A percentile compares a stretch with the other conserved stretches of the same genome.
These are phyloP conservation scores for Syncephalastrum contaminatum DNA, from an alignment of 371 early-diverging fungal genomes.

Conservation along the genomic window DNA sequence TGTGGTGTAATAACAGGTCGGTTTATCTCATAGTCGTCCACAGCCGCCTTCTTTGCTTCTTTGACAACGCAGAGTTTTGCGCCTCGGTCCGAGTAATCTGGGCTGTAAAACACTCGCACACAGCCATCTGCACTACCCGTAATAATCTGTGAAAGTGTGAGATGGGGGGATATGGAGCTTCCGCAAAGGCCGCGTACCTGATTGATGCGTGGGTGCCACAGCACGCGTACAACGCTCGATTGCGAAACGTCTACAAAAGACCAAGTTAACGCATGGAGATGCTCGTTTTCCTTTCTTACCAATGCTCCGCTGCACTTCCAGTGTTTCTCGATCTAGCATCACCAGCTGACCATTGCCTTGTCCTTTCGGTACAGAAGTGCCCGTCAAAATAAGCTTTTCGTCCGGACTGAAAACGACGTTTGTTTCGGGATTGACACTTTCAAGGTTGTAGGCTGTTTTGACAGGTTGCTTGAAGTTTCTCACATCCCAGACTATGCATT, in stretches of 20 bases:
- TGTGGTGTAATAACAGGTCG: slow-evolving; percentile 86
- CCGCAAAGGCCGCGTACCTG: slow-evolving; percentile 53
- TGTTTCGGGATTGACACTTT: slow-evolving; percentile 75
- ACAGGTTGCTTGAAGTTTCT: slow-evolving; percentile 73
- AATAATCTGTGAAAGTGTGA: slow-evolving; percentile 50
- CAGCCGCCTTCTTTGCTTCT: slow-evolving; percentile 62
- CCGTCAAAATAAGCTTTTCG: slow-evolving; percentile 70
- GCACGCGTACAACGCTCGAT: slow-evolving; percentile 72
- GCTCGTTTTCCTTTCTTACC: slow-evolving; percentile 27
- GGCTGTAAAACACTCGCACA: slow-evolving; percentile 78
- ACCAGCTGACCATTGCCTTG: slow-evolving; percentile 69
- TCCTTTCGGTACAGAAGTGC: slow-evolving; percentile 70
- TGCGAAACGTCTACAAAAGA: slow-evolving; percentile 40
- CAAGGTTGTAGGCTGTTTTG: slow-evolving; percentile 54
- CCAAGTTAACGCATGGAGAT: not conserved
- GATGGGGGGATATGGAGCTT: not conserved
- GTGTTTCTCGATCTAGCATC: slow-evolving; percentile 68
- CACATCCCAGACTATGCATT: slow-evolving; percentile 80
- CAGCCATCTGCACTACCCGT: slow-evolving; percentile 78
- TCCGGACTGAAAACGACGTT: slow-evolving; percentile 89
- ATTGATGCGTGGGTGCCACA: slow-evolving; percentile 89
- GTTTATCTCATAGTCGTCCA: slow-evolving; percentile 66
- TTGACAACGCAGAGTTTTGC: slow-evolving; percentile 71
- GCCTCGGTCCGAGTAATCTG: slow-evolving; percentile 70
- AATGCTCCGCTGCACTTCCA: slow-evolving; percentile 57